These are phyloP conservation scores for Populus nigra DNA, from an alignment of 345 rosid genomes.

Conservation along the genomic window DNA sequence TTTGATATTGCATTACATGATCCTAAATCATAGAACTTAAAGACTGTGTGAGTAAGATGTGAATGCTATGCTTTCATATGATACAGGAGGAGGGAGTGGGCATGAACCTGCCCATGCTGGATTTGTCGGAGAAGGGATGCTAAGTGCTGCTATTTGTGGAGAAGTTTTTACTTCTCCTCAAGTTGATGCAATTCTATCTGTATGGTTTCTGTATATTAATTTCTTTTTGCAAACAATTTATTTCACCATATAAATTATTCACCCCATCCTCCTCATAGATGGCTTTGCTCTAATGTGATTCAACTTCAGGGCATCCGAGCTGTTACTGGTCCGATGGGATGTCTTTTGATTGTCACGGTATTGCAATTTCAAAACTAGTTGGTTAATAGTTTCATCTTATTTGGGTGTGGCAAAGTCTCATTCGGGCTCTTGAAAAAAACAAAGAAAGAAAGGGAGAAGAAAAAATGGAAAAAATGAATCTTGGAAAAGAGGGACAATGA, in stretches of 20 bases:
- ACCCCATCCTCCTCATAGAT: conserved; percentile 3
- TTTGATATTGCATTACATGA: background rate
- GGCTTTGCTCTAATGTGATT: conserved; percentile 9
- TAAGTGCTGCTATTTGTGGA: conserved; percentile 93
- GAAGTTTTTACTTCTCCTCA: conserved; percentile 93
- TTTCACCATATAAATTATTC: background rate
- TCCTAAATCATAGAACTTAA: background rate
- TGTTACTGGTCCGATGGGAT: conserved; percentile 95
- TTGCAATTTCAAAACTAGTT: conserved; percentile 13
- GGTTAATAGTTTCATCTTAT: background rate
- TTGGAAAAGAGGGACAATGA: background rate
- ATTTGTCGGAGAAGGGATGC: conserved; percentile 99
- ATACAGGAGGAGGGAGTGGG: conserved; percentile 95
- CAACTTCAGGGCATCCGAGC: conserved; percentile 84
- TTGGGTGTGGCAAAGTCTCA: background rate
- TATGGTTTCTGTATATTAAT: conserved; percentile 63
- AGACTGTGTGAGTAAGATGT: background rate
- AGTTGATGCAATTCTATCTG: conserved; percentile 92
- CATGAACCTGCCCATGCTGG: conserved; percentile 99
- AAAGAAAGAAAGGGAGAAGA: background rate
- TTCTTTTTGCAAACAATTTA: background rate
- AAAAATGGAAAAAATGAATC: background rate
- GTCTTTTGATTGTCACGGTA: conserved; percentile 92
- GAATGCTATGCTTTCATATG: background rate
- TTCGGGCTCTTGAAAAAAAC: background rate